Evolutionary conservation across 2,329 filamentous ascomycete genomes (phyloP), one percentile per base, ranked within the genome.

Genomic region (Elsinoe fawcettii): DNA sequence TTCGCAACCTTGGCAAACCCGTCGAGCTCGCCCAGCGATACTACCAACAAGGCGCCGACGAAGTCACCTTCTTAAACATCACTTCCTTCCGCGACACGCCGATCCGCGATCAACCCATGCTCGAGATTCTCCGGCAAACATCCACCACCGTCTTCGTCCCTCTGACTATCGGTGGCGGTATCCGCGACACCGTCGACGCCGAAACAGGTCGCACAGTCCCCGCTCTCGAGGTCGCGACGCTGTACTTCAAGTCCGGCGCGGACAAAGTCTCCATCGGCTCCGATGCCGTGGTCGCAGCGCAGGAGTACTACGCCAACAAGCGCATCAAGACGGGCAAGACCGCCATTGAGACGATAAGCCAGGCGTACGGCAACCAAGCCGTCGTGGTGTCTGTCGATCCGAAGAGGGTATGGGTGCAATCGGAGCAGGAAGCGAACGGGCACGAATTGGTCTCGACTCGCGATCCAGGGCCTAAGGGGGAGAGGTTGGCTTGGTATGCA

Each of bases 191-290:
- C 0, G 81, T 90, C 57, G 93, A 99, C 73, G 86, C 86, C 0
- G 90, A 96, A 71, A 70, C 66, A 27, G 90, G 90, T 43, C 90
- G 85, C 49, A 83, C 84, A 60, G 85, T 96, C n/a, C 86, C 88
- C 2, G 93, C 93, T 0, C 82, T 97, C 12, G 88, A 96, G 65
- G 90, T 99, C 61, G 93, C 93, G 18, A 92, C 86, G 47, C 86
- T 97, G 81, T 99, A 99, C 79, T 99, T 99, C 82, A 87, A 92
- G 71, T 91, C 86, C 43, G 93, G 93, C 60, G 93, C 93, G 23
- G 93, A 99, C 76, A 99, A 99, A 75, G 91, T 99, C 57, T 95
- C 88, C 53, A 96, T 99, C 67, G 93, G 93, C 8, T 95, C 88
- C 6, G 93, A 99, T 71, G 93, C 93, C 57, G 95, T 99, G 23